Evolutionary conservation across 2,329 filamentous ascomycete species (phyloP), one percentile per base, ranked within the genome.

Genomic region (Scytalidium sp.): DNA sequence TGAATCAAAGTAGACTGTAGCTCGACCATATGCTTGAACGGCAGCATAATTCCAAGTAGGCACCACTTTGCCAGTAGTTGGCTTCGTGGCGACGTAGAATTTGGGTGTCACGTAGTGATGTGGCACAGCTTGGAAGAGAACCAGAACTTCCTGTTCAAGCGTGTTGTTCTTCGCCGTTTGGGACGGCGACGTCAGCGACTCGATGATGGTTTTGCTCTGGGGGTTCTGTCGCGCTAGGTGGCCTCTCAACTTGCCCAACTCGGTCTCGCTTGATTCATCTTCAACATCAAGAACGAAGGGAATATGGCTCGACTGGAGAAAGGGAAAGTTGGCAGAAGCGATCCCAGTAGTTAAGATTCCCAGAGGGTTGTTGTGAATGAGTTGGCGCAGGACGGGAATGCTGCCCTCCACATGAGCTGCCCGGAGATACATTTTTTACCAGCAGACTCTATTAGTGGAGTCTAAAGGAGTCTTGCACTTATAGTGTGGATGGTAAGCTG

Each of bases 41-140:
- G 84, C 82, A 0, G 80, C 72, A 57, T 88, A 88, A 64, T 88
- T 83, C 85, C 84, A 88, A 0, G 84, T 88, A 1, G 83, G 83
- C 4, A 85, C 84, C 0, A 87, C 84, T 56, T 88, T 88, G 10
- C 76, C 84, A 0, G 77, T 83, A 0, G 59, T 62, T 0, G 83
- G 84, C 61, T 87, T 88, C 1, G 84, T 87, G 55, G 82, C 74
- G 10, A 68, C 72, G 68, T 87, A 88, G 66, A 87, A 87, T 52
- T 85, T 83, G 1, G 84, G 82, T 0, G 84, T 86, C 4, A 88
- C 76, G 56, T 88, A 88, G 65, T 84, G 80, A 32, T 87, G 76
- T 1, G 71, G 63, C 0, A 75, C 70, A 0, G 72, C 73, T 42
- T 74, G 86, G 71, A 88, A 88, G 15, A 87, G 68, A 2, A 88